A percentile compares a stretch with the other conserved stretches of the same genome.
Conservation (phyloP, 495 filamentous ascomycete species). For the Neurospora intermedia region DNA sequence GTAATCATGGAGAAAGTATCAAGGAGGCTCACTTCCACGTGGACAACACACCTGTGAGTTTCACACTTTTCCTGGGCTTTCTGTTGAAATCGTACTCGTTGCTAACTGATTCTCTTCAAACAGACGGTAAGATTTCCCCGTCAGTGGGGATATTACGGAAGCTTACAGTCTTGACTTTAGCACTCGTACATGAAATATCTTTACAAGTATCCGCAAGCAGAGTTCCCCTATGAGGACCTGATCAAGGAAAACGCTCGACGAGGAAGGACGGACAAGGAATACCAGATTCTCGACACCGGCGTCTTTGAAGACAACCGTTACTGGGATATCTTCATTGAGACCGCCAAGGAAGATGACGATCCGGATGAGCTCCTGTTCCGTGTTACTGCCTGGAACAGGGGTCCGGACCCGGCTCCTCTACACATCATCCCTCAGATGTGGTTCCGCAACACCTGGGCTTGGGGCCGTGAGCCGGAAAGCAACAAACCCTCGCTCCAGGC, state of each 20-base stretch:
- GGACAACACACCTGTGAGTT: slow-evolving; percentile 71
- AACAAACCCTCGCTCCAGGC: slow-evolving; percentile 67
- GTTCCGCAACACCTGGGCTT: slow-evolving; percentile 96
- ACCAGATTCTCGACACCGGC: slow-evolving; percentile 87
- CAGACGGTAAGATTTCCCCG: slow-evolving; percentile 31
- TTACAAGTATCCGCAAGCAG: slow-evolving; percentile 90
- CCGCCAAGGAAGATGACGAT: slow-evolving; percentile 82
- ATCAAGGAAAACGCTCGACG: slow-evolving; percentile 73
- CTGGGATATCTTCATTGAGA: slow-evolving; percentile 97
- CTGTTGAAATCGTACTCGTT: background rate
- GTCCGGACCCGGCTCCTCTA: slow-evolving; percentile 76
- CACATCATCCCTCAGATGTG: slow-evolving; percentile 93
- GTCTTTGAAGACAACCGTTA: slow-evolving; percentile 85
- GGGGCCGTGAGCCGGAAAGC: slow-evolving; percentile 62
- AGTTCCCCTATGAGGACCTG: slow-evolving; percentile 85
- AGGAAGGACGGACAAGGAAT: slow-evolving; percentile 65
- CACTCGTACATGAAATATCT: slow-evolving; percentile 99
- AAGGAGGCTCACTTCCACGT: slow-evolving; percentile 95
- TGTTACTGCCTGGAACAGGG: slow-evolving; percentile 91
- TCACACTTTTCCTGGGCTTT: background rate
- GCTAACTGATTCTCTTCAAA: slow-evolving; percentile 12
- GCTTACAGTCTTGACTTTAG: slow-evolving; percentile 30
- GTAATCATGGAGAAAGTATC: slow-evolving; percentile 92
- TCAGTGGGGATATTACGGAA: background rate
- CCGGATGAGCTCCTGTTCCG: slow-evolving; percentile 88